These are phyloP conservation scores for Globisporangium middletonii DNA, from an alignment of 352 stramenopile species.

Conservation along the genomic window DNA sequence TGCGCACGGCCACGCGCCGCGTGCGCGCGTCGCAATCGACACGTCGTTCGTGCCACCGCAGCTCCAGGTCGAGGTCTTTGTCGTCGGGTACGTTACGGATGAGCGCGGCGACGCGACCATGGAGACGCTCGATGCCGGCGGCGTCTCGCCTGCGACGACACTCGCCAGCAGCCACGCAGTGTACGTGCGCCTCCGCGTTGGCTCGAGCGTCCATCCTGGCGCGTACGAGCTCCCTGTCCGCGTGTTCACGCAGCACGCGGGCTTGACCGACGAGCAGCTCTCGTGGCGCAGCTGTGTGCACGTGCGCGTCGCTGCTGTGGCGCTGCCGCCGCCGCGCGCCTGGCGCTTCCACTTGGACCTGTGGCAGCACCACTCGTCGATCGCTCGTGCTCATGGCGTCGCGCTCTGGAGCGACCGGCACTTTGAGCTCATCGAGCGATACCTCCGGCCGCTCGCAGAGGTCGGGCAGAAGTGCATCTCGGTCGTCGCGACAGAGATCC, in stretches of 20 bases:
- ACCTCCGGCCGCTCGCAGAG: constrained; percentile 46
- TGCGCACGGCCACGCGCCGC: constrained; percentile 44
- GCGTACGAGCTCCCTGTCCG: constrained; percentile 61
- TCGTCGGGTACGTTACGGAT: constrained; percentile 57
- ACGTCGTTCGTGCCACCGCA: constrained; percentile 44
- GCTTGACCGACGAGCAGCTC: constrained; percentile 61
- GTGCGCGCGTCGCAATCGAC: constrained; percentile 50
- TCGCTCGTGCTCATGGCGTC: constrained; percentile 45
- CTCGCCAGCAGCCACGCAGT: constrained; percentile 37
- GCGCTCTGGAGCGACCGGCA: constrained; percentile 61
- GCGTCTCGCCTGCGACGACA: constrained; percentile 15
- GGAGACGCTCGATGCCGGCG: constrained; percentile 46
- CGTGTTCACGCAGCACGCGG: constrained; percentile 57
- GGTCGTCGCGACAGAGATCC: constrained; percentile 70
- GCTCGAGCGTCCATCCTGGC: constrained; percentile 23
- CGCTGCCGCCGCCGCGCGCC: constrained; percentile 34
- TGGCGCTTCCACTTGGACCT: constrained; percentile 72
- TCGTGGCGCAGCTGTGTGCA: constrained; percentile 55
- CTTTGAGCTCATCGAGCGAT: constrained; percentile 62
- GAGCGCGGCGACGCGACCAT: constrained; percentile 49
- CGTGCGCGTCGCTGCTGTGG: constrained; percentile 45
- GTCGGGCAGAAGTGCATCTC: constrained; percentile 72
- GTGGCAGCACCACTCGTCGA: constrained; percentile 66
- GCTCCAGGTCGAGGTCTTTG: constrained; percentile 42
- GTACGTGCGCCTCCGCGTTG: constrained; percentile 52